Conservation (phyloP, 352 stramenopile species). For the Albugo candida region DNA sequence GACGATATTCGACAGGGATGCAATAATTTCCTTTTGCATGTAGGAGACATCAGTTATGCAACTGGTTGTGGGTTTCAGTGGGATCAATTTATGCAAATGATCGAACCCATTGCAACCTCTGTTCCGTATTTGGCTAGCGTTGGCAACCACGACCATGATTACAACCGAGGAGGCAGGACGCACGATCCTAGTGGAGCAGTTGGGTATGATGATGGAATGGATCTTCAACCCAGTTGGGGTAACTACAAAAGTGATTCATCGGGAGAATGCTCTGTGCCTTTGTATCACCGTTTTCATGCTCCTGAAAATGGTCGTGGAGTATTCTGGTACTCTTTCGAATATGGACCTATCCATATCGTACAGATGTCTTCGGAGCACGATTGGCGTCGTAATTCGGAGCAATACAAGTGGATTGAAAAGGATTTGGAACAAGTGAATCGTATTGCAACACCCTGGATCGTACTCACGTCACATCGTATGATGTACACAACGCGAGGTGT, state of each 20-base stretch:
- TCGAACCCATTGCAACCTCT: too few relatives aligned
- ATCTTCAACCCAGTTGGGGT: constrained; percentile 40
- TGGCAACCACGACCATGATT: too few relatives aligned
- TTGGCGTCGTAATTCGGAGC: too few relatives aligned
- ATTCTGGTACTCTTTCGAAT: constrained; percentile 86
- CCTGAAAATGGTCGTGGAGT: constrained; percentile 43
- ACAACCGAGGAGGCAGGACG: too few relatives aligned
- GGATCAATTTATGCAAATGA: constrained; percentile 62
- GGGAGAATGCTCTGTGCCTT: too few relatives aligned
- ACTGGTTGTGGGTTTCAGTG: constrained; percentile 32
- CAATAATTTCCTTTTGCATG: constrained; percentile 17
- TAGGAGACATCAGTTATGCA: constrained; percentile 19
- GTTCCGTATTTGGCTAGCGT: too few relatives aligned
- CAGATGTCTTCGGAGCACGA: constrained; percentile 84
- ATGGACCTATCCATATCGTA: constrained; percentile 77
- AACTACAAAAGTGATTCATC: too few relatives aligned
- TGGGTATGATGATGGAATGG: constrained; percentile 27
- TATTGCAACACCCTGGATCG: too few relatives aligned
- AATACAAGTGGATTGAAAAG: too few relatives aligned
- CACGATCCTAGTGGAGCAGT: constrained; percentile 36
- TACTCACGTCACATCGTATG: too few relatives aligned
- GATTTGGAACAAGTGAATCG: too few relatives aligned
- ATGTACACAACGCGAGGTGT: too few relatives aligned
- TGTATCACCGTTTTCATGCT: constrained; percentile 49
- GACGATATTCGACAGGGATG: constrained; percentile 11